phyloP scores from a whole-genome alignment of 208 protist genomes.

The Leishmania aethiopica region DNA sequence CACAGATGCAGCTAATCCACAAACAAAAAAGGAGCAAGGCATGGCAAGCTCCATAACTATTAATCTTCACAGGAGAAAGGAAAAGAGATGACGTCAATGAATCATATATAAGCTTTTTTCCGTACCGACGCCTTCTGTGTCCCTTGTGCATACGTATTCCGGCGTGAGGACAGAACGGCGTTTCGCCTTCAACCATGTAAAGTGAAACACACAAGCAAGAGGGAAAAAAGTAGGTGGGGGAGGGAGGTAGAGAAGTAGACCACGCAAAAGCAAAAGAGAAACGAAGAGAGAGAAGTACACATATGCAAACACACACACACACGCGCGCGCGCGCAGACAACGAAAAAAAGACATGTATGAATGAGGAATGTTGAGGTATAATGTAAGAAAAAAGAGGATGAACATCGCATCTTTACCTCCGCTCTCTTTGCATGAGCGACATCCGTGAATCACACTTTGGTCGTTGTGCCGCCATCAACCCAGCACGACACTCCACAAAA shows the following conservation, averaged over 20 bases:
- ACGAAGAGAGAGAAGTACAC: background rate
- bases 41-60: background rate
- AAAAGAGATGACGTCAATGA: slow-evolving; percentile 3
- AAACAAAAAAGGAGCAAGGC: slow-evolving; percentile 9
- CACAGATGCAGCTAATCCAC: background rate
- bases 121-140: background rate
- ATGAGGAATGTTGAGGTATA: background rate
- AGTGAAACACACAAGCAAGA: background rate
- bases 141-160: background rate
- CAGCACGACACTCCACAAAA: background rate
- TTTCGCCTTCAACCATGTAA: background rate
- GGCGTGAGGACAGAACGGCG: background rate
- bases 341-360: background rate
- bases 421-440: background rate
- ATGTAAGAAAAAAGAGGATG: background rate
- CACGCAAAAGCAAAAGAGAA: slow-evolving; percentile 16
- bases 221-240: background rate
- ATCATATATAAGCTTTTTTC: background rate
- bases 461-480: background rate
- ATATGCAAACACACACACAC: background rate
- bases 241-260: background rate
- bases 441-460: background rate
- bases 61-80: background rate
- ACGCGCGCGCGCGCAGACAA: background rate
- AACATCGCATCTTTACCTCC: background rate